These are phyloP conservation scores for Leucocoprinus leucothites DNA, from an alignment of 768 basidiomycete species.

Conservation along the genomic window DNA sequence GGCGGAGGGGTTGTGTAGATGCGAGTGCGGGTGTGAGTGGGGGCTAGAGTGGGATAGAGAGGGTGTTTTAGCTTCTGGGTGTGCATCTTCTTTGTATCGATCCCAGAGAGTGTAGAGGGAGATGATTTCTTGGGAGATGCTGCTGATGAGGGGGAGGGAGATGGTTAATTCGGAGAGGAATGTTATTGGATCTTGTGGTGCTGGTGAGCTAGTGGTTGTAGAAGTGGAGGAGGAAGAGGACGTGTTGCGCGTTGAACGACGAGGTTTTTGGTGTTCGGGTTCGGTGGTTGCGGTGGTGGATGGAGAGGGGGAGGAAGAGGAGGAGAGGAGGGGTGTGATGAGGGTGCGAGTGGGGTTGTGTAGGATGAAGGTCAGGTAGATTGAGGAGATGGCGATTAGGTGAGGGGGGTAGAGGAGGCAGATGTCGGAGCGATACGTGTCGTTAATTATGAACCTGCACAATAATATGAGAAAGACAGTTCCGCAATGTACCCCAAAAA, in stretches of 20 bases:
- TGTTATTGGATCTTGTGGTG: slow-evolving; percentile 60
- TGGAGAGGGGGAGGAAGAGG: slow-evolving; percentile 16
- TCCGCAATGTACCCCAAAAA: not conserved
- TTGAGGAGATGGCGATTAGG: slow-evolving; percentile 86
- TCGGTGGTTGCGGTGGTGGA: slow-evolving; percentile 2
- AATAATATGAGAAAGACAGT: not conserved
- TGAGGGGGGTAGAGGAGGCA: slow-evolving; percentile 96
- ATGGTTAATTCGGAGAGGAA: slow-evolving; percentile 89
- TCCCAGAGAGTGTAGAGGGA: slow-evolving; percentile 90
- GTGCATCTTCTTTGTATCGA: slow-evolving; percentile 65
- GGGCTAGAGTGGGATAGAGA: slow-evolving; percentile 18
- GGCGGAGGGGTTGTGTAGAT: not conserved
- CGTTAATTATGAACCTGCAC: slow-evolving; percentile 93
- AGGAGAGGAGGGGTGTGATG: slow-evolving; percentile 12
- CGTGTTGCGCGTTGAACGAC: slow-evolving; percentile 45
- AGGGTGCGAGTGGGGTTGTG: slow-evolving; percentile 50
- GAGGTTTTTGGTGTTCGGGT: slow-evolving; percentile 23
- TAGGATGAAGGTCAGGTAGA: slow-evolving; percentile 84
- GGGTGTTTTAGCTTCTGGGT: slow-evolving; percentile 31
- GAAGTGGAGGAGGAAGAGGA: slow-evolving; percentile 54
- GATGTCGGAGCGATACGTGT: slow-evolving; percentile 90
- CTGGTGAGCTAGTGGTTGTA: slow-evolving; percentile 20
- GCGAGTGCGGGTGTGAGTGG: not conserved
- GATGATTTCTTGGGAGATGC: slow-evolving; percentile 89
- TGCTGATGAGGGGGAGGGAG: slow-evolving; percentile 74